Evolutionary conservation across 768 basidiomycete species (phyloP), one percentile per base, ranked within the genome.

Genomic region (Grammothele lineata): DNA sequence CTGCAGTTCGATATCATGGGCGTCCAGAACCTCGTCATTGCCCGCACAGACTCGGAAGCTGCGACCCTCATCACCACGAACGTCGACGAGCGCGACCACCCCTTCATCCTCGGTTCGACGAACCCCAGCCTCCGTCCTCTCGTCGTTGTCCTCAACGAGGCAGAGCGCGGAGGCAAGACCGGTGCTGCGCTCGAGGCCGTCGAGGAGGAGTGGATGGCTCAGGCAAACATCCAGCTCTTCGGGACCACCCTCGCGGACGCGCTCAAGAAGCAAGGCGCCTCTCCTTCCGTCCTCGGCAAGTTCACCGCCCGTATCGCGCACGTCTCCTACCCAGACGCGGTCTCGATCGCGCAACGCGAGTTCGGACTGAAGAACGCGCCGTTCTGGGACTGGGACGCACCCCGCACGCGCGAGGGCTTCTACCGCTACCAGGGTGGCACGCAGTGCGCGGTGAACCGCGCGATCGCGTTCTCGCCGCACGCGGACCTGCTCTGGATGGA

Each of bases 1-100:
- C 76, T 97, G 36, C 96, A 98, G 70, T 97, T 86, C 63, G 96
- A 98, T 64, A 89, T 99, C 63, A 94, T 98, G 93, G 94, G 95
- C 45, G 92, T 96, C 38, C 87, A 90, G 60, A 97, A 96, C 68
- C 78, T 98, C 56, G 80, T 88, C 59, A 78, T 99, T 62, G 88
- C 93, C 7, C 83, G 96, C 45, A 98, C 96, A 3, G 95, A 98
- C 64, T 94, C 94, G 4, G 95, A 98, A 66, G 95, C 96, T 5
- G 95, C 96, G 1, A 97, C 96, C 2, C 80, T 99, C 60, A 89
- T 98, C 71, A 88, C 92, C 30, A 85, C 90, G 55, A 98, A 98
- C 69, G 90, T 99, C 51, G 96, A 99, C 66, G 81, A 85, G 57
- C 84, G 96, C n/a, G 96, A 99, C 71, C 96, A 99, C 55, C 70